A percentile compares a stretch with the other conserved stretches of the same genome.
Evolutionary conservation across 768 basidiomycete species (phyloP).

Genomic region (Russula lepida): DNA sequence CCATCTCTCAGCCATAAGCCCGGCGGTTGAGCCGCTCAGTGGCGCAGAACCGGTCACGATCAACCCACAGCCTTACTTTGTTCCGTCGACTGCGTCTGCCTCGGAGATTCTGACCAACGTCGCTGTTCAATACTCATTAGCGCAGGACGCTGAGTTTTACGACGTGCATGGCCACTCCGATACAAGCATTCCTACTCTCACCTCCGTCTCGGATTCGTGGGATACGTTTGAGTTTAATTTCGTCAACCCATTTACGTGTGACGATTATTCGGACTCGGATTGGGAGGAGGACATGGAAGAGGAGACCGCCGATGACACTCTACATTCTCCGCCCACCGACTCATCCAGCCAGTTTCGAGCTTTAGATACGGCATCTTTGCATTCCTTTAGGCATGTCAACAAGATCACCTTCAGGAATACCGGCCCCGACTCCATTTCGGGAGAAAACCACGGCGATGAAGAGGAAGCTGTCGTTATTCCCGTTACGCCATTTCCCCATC

Average conservation of each 20-base stretch:
- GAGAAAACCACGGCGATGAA: neutral
- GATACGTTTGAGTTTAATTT: neutral
- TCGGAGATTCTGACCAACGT: conserved; percentile 9
- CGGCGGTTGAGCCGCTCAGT: neutral
- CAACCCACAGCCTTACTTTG: conserved; percentile 5
- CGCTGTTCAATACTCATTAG: conserved; percentile 9
- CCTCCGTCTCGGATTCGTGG: neutral
- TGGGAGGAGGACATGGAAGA: neutral
- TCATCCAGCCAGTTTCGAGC: no score
- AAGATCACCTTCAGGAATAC: neutral
- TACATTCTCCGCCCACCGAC: neutral
- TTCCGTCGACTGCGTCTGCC: conserved; percentile 13
- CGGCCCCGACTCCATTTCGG: neutral
- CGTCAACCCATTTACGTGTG: neutral
- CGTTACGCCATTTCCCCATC: conserved; percentile 1
- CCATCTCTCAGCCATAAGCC: neutral
- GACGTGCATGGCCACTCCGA: neutral
- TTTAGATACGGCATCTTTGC: neutral
- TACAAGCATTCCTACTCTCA: neutral
- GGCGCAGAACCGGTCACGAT: neutral
- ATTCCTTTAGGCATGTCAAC: neutral
- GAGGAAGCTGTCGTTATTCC: neutral
- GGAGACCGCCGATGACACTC: neutral
- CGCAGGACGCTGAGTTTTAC: neutral
- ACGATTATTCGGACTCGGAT: neutral